Percentiles rank a stretch among this genome's conserved stretches.
phyloP scores from a whole-genome alignment of 164 flowering plant genomes.

The Stephania japonica region DNA sequence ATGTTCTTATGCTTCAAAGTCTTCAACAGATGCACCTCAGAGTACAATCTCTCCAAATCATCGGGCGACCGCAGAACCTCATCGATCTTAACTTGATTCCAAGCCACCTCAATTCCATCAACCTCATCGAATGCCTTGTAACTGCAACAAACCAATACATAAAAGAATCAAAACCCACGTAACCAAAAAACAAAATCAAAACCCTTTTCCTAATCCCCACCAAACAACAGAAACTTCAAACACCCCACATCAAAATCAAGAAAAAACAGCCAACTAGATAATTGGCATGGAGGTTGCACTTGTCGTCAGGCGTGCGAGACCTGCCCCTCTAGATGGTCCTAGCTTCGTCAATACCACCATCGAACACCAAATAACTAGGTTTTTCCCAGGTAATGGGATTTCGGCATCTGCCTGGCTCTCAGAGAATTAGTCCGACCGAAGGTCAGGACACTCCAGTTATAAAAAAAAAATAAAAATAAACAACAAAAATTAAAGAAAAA shows the following conservation, averaged over 20 bases:
- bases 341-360: too few relatives aligned
- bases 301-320: too few relatives aligned
- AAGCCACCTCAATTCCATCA: slow-evolving; percentile 72
- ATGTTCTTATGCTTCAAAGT: slow-evolving; percentile 53
- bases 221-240: background rate
- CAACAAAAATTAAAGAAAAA: background rate
- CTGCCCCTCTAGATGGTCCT: too few relatives aligned
- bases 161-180: background rate
- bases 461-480: background rate
- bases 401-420: too few relatives aligned
- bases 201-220: background rate
- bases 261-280: too few relatives aligned
- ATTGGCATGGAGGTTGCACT: too few relatives aligned
- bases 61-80: slow-evolving; percentile 50
- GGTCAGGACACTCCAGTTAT: too few relatives aligned
- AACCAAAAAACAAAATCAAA: background rate
- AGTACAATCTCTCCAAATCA: slow-evolving; percentile 48
- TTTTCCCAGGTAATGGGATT: too few relatives aligned
- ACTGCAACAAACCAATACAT: slow-evolving; percentile 19
- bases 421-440: too few relatives aligned
- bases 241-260: too few relatives aligned
- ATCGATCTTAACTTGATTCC: slow-evolving; percentile 55
- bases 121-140: slow-evolving; percentile 61
- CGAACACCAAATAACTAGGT: too few relatives aligned
- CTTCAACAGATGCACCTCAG: slow-evolving; percentile 59